phyloP scores from a whole-genome alignment of 148 eudicot species.

The Fagopyrum esculentum region DNA sequence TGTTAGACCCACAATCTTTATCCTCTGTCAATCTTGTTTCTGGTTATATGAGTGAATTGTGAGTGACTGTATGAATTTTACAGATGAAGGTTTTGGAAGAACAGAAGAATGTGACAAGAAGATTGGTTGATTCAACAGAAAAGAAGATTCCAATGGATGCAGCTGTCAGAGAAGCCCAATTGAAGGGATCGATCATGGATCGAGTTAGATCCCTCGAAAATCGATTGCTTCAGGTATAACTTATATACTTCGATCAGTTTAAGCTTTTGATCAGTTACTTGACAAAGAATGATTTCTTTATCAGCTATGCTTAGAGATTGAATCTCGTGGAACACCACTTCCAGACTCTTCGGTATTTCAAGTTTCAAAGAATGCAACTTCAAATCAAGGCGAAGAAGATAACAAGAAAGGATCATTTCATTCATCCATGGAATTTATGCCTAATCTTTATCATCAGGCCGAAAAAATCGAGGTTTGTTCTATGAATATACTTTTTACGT shows the following conservation, averaged over 20 bases:
- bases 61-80: neutral
- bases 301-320: conserved; percentile 32
- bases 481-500: neutral
- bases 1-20: conserved; percentile 16
- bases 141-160: conserved; percentile 23
- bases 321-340: conserved; percentile 21
- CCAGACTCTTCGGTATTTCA: conserved; percentile 6
- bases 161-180: conserved; percentile 37
- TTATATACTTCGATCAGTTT: neutral
- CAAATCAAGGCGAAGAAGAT: neutral
- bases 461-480: neutral
- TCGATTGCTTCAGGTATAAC: conserved; percentile 30
- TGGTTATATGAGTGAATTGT: neutral
- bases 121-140: conserved; percentile 11
- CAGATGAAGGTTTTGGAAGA: conserved; percentile 29
- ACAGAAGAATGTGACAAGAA: conserved; percentile 26
- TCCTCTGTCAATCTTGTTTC: neutral
- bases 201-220: conserved; percentile 36
- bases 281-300: neutral
- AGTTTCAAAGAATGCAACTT: neutral
- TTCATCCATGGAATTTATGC: neutral
- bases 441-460: neutral
- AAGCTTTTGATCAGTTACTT: neutral
- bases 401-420: neutral
- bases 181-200: conserved; percentile 40